Percentiles rank a stretch among this genome's conserved stretches.
Conservation (phyloP, 176 grass and related monocot genomes). For the Puccinellia tenuiflora region DNA sequence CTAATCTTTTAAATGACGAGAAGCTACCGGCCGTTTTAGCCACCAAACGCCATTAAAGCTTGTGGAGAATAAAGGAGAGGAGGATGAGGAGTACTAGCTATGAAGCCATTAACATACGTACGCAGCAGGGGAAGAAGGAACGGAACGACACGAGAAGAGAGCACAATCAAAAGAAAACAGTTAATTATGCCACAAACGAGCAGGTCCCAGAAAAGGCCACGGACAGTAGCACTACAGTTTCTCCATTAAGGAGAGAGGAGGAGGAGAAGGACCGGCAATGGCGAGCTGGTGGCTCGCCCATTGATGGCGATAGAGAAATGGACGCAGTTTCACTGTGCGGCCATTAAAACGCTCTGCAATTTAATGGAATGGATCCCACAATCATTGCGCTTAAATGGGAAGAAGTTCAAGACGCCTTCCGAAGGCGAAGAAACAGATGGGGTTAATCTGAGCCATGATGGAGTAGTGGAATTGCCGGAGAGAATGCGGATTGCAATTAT, state of each 20-base stretch:
- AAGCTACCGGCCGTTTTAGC: constrained; percentile 9
- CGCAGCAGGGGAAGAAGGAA: not conserved
- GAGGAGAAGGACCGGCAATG: constrained; percentile 9
- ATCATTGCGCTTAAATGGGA: constrained; percentile 21
- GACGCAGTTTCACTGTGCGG: constrained; percentile 26
- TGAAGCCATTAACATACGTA: constrained; percentile 35
- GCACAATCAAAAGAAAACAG: not conserved
- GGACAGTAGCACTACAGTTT: not conserved
- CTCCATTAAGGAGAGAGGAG: constrained; percentile 22
- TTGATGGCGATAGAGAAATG: constrained; percentile 38
- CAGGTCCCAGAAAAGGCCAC: not conserved
- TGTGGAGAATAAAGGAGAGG: constrained; percentile 16
- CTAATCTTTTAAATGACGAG: constrained; percentile 12
- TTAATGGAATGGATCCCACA: constrained; percentile 27
- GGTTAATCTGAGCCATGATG: not conserved
- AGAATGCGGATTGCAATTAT: not conserved
- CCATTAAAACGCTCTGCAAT: not conserved
- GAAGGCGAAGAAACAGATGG: not conserved
- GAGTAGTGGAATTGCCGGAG: not conserved
- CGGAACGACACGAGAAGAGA: not conserved
- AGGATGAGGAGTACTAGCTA: constrained; percentile 37
- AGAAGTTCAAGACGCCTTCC: constrained; percentile 12
- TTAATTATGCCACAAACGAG: not conserved
- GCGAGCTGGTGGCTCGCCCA: not conserved
- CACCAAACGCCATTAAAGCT: constrained; percentile 33